Evolutionary conservation across 164 flowering plant genomes (phyloP), one percentile per base, ranked within the genome.

Genomic region (Piper longum): DNA sequence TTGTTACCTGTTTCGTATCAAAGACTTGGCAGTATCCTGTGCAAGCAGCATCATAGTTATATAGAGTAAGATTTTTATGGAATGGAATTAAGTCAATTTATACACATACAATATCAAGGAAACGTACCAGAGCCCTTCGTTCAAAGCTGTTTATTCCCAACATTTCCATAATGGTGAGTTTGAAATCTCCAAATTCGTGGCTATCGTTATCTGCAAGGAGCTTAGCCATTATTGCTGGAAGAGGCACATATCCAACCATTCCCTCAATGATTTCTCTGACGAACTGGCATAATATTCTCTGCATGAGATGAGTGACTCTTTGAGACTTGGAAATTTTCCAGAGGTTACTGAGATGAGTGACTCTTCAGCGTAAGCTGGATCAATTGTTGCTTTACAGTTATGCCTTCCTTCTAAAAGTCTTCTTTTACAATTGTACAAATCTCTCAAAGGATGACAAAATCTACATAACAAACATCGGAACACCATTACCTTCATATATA

Each of bases 131-230:
- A 74, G 90, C 88, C 77, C 88, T 77, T 71, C 90, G 84, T 72
- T 93, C 99, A 73, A 88, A 93, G 74, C 93, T 87, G 72, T 88
- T 87, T 16, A 86, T 85, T 62, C 89, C 95, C 57, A 93, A 87
- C 91, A 93, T 87, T 62, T 91, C 97, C 80, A 87, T 54, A 71
- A 93, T 88, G 44, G 96, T 87, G 58, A 74, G 81, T 71, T 88
- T 90, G 62, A 87, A 88, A 79, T 93, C 92, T 68, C 99, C 99
- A 74, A 93, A 93, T 72, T 90, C 97, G 74, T 90, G 99, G 77
- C 67, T 66, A 40, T 89, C 88, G 72, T 90, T 93, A 67, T 88
- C 97, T 62, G 89, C 79, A 36, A 93, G 92, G 60, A 93, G 95
- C 81, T 90, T 90, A 56, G 85, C 74, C 96, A 93, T 88, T 76